Evolutionary conservation across 306 rosid genomes (phyloP), one percentile per base, ranked within the genome.

Genomic region (Quercus aquifolioides): DNA sequence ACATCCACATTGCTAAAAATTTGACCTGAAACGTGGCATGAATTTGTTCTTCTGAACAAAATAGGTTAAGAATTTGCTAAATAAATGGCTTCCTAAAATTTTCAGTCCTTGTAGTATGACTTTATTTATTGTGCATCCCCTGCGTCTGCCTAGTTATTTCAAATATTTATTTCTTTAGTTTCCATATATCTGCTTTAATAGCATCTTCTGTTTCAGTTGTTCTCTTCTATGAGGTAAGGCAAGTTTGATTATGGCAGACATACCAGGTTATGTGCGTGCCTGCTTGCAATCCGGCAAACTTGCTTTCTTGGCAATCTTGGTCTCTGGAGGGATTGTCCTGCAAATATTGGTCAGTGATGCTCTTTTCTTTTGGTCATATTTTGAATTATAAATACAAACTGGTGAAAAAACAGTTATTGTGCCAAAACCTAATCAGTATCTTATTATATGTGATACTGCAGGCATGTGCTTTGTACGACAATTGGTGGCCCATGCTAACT

Each of bases 401-500:
- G 74, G 41, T 33, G 25, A 14, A 80, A 72, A 26, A 59, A 76
- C 11, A 20, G 25, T 74, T 76, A 43, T n/a, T 52, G 67, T 35
- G 72, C 15, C 51, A 38, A 30, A 70, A 51, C 23, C 31, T 35
- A 68, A 9, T 73, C 33, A 28, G n/a, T 38, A 41, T 75, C 80
- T 82, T 84, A 21, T 23, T n/a, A 18, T 72, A 65, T 77, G 52
- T 88, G 62, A 21, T 77, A 68, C 80, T 69, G 60, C 97, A 94
- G 99, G 99, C 99, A 71, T 94, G 99, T 79, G 97, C 97, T 68
- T 80, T 94, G 90, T 92, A 90, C 87, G 74, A 84, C 83, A 94
- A 94, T 76, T 94, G 99, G 99, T 94, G 99, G 99, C 97, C 99
- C n/a, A 91, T 94, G 99, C 89, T 94, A 65, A 87, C 89, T 75